Evolutionary conservation across 306 rosid genomes (phyloP), one percentile per base, ranked within the genome.

Genomic region (Spatholobus suberectus): DNA sequence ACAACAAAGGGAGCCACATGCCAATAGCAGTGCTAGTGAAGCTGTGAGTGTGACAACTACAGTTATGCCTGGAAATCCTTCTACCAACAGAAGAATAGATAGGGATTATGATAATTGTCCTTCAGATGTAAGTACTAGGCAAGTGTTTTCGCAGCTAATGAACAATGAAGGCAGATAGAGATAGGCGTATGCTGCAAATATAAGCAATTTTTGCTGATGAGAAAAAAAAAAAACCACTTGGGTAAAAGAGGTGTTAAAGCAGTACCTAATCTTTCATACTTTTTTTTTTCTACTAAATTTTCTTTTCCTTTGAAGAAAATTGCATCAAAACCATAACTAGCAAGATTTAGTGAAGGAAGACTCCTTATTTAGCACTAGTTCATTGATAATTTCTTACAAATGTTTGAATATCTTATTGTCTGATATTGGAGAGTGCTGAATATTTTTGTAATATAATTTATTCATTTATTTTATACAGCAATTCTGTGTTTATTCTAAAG

Each of bases 141-240:
- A 77, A 85, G 95, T 92, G 41, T 96, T 94, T 87, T 96, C 99
- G 32, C 98, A 96, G 82, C 89, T 96, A 90, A 88, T 96, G 70
- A 94, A 86, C 81, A 96, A 91, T 49, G 93, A 89, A 75, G 98
- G 99, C 73, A 92, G 99, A 91, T 96, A 88, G 89, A 84, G 83
- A 81, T 57, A 65, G 41, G 59, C 15, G 59, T 52, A 66, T 75
- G 80, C 85, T 76, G 59, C 70, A 84, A 83, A 51, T 67, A 32
- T 76, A 37, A 26, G 77, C 77, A 76, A 46, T 38, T 35, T 67
- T 65, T 69, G 54, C 47, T n/a, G 27, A 65, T 54, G 76, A 78
- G 9, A 46, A 4, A 41, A 41, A 46, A 4, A 41, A 41, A 65
- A 63, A 46, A 10, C 55, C 65, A 73, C 35, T 11, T 65, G 43